A percentile compares a stretch with the other conserved stretches of the same genome.
Conservation (phyloP, 2,329 filamentous ascomycete genomes). For the Cryphonectria radicalis region DNA sequence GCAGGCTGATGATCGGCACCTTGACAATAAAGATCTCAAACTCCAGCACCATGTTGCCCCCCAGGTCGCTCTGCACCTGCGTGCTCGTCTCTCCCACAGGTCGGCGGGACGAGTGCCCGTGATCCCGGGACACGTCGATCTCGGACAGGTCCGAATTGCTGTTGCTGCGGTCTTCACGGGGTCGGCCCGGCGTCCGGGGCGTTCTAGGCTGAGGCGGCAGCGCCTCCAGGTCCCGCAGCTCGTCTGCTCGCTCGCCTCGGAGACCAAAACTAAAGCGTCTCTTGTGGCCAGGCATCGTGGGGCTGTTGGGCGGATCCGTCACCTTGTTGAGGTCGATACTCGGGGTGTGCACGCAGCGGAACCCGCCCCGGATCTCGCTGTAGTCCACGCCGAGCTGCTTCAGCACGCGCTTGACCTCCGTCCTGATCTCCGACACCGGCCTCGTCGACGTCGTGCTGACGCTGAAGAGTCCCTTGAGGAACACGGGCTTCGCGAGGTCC, state of each 20-base stretch:
- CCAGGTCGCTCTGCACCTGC: slow-evolving; percentile 87
- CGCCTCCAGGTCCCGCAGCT: slow-evolving; percentile 63
- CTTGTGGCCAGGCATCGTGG: slow-evolving; percentile 64
- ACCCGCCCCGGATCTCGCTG: slow-evolving; percentile 89
- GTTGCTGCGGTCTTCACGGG: slow-evolving; percentile 69
- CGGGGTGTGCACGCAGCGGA: slow-evolving; percentile 84
- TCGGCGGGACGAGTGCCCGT: slow-evolving; percentile 54
- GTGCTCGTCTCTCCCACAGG: slow-evolving; percentile 86
- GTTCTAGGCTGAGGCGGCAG: slow-evolving; percentile 48
- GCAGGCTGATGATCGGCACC: slow-evolving; percentile 86
- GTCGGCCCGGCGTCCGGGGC: slow-evolving; percentile 48
- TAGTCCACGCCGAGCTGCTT: slow-evolving; percentile 89
- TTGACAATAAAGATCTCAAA: slow-evolving; percentile 99
- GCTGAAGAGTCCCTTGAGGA: slow-evolving; percentile 94
- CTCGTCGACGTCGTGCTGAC: slow-evolving; percentile 96
- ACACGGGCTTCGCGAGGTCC: slow-evolving; percentile 90
- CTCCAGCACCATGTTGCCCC: slow-evolving; percentile 79
- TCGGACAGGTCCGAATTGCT: slow-evolving; percentile 87
- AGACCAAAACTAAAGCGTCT: slow-evolving; percentile 86
- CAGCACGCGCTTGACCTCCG: slow-evolving; percentile 88
- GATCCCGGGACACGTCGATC: slow-evolving; percentile 55
- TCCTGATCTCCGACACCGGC: slow-evolving; percentile 80
- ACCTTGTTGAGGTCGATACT: slow-evolving; percentile 86
- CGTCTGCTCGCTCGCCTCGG: slow-evolving; percentile 69
- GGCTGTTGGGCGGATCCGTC: slow-evolving; percentile 65